Evolutionary conservation across 1,139 yeast genomes (phyloP), one percentile per base, ranked within the genome.

Genomic region (Pichia sp.): DNA sequence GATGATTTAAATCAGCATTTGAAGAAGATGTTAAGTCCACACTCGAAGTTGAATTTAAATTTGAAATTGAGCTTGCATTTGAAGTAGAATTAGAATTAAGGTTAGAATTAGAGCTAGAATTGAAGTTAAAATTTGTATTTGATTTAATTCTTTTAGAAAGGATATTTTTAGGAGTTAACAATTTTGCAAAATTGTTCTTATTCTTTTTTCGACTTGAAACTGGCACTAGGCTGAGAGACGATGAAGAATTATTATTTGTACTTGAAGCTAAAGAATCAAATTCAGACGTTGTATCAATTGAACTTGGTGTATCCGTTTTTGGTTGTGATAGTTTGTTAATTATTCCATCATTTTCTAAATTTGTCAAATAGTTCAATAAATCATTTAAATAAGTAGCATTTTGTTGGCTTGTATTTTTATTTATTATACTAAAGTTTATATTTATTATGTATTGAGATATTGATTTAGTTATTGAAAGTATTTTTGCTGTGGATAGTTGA

Each of bases 1-100:
- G 58, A 30, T 51, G 54, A 19, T 53, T 43, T n/a, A 44, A 22
- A 45, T 49, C 53, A 3, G 50, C 53, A 39, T 52, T 47, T 13
- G 42, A 50, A 42, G 46, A 42, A 6, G 47, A 31, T n/a, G 48
- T 10, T 5, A 39, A 10, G n/a, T 44, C 34, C 3, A 42, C 41
- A 18, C 46, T 42, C 10, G 30, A 33, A 28, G 22, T 33, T 18
- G 41, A 44, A 16, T 18, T 44, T 4, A 41, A 22, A 19, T 45
- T 46, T 9, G 48, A 41, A 1, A 9, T 43, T 10, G 52, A 42
- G 33, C 9, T 28, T 27, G 34, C 25, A 6, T 25, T 34, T 11
- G 45, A 38, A 28, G 29, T 44, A 14, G 31, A 33, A 18, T 25
- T 50, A 38, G 44, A 30, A 10, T 33, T 49, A 5, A 46, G 36